Conservation (phyloP, 352 stramenopile species). For the Globisporangium acanthophoron region DNA sequence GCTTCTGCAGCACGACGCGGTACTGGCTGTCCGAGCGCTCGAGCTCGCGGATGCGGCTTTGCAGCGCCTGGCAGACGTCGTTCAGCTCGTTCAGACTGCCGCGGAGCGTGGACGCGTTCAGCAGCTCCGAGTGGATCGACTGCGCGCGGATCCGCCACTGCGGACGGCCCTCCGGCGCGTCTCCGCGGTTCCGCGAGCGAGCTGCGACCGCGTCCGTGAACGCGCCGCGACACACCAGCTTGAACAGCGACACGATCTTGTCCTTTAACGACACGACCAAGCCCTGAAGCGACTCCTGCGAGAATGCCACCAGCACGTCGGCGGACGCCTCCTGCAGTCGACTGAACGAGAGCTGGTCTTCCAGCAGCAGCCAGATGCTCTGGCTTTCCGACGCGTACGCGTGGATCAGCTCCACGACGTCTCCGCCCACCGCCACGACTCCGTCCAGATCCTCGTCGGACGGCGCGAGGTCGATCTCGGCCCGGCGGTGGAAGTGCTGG, state of each 20-base stretch:
- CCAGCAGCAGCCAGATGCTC: constrained; percentile 31
- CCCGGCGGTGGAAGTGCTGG: constrained; percentile 57
- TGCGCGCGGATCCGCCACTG: constrained; percentile 75
- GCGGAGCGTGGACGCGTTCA: constrained; percentile 57
- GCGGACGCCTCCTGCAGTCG: constrained; percentile 11
- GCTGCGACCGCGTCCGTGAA: constrained; percentile 71
- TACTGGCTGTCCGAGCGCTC: constrained; percentile 71
- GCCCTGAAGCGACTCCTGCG: constrained; percentile 36
- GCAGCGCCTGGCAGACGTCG: constrained; percentile 56
- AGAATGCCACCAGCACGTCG: constrained; percentile 40
- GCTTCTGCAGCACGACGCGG: constrained; percentile 72
- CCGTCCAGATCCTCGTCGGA: constrained; percentile 68
- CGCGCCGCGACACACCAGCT: constrained; percentile 67
- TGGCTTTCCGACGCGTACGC: constrained; percentile 45
- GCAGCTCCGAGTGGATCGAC: constrained; percentile 60
- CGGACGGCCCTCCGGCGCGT: constrained; percentile 26
- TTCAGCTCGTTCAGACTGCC: constrained; percentile 55
- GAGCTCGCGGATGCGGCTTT: constrained; percentile 65
- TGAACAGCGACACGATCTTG: constrained; percentile 56
- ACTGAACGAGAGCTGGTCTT: constrained; percentile 29
- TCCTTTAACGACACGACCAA: constrained; percentile 56
- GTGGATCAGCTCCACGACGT: constrained; percentile 50
- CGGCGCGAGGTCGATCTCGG: constrained; percentile 60
- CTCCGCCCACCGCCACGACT: constrained; percentile 50
- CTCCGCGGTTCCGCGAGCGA: constrained; percentile 19